phyloP scores from a whole-genome alignment of 371 early-diverging fungal species.

The Basidiobolus meristosporus region DNA sequence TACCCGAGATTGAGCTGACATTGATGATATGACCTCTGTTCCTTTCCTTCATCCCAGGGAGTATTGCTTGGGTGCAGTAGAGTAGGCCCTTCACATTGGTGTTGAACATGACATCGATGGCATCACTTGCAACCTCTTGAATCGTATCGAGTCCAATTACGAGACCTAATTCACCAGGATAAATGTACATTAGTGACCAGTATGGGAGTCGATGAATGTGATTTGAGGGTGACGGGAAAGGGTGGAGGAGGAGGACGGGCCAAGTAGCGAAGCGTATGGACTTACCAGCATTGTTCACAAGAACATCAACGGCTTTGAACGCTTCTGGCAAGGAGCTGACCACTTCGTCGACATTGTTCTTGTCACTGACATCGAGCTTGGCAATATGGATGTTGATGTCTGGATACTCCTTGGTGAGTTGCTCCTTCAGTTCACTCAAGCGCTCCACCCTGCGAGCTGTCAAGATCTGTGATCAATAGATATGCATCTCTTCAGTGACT shows the following conservation, averaged over 20 bases:
- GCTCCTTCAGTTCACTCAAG: conserved; percentile 27
- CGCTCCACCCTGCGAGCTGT: conserved; percentile 64
- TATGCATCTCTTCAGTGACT: too few relatives aligned
- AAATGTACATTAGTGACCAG: neutral
- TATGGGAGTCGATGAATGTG: too few relatives aligned
- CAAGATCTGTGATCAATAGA: conserved; percentile 22
- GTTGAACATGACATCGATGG: conserved; percentile 64
- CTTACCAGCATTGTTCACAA: conserved; percentile 52
- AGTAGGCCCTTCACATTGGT: conserved; percentile 81
- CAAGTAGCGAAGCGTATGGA: too few relatives aligned
- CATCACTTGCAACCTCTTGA: conserved; percentile 30
- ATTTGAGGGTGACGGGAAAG: too few relatives aligned
- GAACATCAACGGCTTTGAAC: conserved; percentile 43
- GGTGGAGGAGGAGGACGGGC: neutral
- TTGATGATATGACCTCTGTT: conserved; percentile 72
- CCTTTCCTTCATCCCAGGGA: conserved; percentile 65
- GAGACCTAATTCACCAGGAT: conserved; percentile 20
- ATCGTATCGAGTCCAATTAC: conserved; percentile 69
- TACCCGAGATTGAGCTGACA: conserved; percentile 66
- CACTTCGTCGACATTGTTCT: conserved; percentile 25
- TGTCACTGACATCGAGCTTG: conserved; percentile 54
- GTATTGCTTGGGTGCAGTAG: conserved; percentile 60
- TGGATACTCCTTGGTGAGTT: conserved; percentile 27
- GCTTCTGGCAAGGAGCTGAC: conserved; percentile 28
- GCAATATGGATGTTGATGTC: conserved; percentile 29